These are phyloP conservation scores for Hypocrella siamensis DNA, from an alignment of 2,329 filamentous ascomycete genomes.

Conservation along the genomic window DNA sequence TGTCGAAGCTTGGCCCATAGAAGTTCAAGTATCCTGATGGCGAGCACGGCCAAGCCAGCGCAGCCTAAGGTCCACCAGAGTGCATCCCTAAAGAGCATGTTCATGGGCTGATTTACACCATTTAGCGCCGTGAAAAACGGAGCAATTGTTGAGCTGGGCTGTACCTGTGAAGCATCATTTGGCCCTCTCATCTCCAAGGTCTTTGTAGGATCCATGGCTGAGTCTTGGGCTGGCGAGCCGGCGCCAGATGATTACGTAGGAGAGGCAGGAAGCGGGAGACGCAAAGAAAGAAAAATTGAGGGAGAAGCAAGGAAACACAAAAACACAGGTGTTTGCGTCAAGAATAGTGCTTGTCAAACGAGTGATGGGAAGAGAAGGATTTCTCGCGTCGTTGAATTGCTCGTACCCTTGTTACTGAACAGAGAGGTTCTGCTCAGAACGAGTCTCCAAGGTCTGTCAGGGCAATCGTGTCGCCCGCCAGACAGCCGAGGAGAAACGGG, in stretches of 20 bases:
- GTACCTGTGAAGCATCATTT: slow-evolving; percentile 12
- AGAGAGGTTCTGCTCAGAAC: background rate
- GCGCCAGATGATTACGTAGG: slow-evolving; percentile 5
- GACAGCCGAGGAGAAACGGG: background rate
- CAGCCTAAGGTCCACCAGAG: slow-evolving; percentile 47
- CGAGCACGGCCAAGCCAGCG: slow-evolving; percentile 35
- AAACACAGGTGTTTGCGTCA: no score
- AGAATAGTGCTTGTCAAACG: no score
- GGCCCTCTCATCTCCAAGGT: slow-evolving; percentile 15
- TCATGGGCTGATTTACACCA: slow-evolving; percentile 43
- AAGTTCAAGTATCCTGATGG: slow-evolving; percentile 37
- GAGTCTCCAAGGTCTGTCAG: background rate
- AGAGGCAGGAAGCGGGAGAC: background rate
- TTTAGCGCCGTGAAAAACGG: slow-evolving; percentile 40
- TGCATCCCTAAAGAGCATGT: slow-evolving; percentile 39
- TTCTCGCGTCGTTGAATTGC: no score
- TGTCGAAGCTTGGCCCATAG: slow-evolving; percentile 40
- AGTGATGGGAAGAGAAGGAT: no score
- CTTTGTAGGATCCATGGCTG: slow-evolving; percentile 18
- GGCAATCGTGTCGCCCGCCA: background rate
- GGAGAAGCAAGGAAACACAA: no score
- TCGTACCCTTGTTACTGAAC: background rate
- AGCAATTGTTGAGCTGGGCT: slow-evolving; percentile 32
- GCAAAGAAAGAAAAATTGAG: background rate
- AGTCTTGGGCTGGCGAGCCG: slow-evolving; percentile 6